phyloP scores from a whole-genome alignment of 257 asterid genomes.

The Cinchona pubescens region DNA sequence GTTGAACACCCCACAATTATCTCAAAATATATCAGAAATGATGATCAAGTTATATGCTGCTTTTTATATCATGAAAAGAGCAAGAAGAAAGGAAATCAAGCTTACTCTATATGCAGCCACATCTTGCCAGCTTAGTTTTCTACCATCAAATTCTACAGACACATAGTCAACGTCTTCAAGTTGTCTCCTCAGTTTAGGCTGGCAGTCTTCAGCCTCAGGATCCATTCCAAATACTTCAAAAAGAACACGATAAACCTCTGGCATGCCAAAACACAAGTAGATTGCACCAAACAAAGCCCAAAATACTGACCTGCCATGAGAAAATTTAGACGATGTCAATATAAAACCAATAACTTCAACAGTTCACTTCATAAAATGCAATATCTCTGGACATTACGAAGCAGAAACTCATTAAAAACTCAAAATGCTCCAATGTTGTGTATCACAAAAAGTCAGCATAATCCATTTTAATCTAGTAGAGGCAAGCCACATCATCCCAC shows the following conservation, averaged over 20 bases:
- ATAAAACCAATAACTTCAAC: not conserved
- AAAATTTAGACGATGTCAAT: not conserved
- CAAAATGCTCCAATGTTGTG: not conserved
- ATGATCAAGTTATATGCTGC: not conserved
- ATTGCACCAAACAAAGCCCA: constrained; percentile 99
- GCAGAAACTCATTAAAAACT: not conserved
- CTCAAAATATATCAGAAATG: not conserved
- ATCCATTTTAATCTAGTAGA: too few relatives aligned
- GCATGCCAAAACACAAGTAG: constrained; percentile 94
- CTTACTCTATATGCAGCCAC: constrained; percentile 80
- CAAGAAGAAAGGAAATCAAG: not conserved
- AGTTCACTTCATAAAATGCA: not conserved
- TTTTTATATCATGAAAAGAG: not conserved
- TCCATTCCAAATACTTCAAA: constrained; percentile 97
- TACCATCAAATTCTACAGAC: constrained; percentile 83
- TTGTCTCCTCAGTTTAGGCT: constrained; percentile 89
- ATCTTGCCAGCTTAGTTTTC: constrained; percentile 89
- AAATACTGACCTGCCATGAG: constrained; percentile 71
- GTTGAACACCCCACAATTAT: not conserved
- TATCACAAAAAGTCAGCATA: too few relatives aligned
- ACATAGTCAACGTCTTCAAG: constrained; percentile 94
- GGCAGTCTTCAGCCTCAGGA: constrained; percentile 95
- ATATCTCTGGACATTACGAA: too few relatives aligned
- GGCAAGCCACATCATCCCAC: not conserved
- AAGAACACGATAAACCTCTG: constrained; percentile 93